These are phyloP conservation scores for Besnoitia besnoiti DNA, from an alignment of 169 alveolate species.

Conservation along the genomic window DNA sequence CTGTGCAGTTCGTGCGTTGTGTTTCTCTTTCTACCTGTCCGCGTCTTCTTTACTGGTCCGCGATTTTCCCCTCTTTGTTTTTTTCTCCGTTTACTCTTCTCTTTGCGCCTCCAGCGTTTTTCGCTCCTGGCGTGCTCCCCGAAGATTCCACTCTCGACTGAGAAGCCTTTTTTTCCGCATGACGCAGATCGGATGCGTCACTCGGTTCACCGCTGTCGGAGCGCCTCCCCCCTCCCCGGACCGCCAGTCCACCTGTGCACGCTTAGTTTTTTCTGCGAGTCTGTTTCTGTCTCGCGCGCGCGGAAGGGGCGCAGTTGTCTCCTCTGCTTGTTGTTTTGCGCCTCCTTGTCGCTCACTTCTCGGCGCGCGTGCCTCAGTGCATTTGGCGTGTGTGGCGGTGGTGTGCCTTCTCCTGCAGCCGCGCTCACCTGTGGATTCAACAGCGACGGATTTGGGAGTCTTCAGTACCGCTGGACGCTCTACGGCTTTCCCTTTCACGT, in stretches of 20 bases:
- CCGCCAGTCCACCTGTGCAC: background rate
- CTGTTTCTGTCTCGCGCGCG: background rate
- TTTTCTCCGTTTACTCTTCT: background rate
- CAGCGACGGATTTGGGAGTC: slow-evolving; percentile 61
- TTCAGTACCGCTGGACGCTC: slow-evolving; percentile 54
- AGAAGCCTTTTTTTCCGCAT: too few species aligned
- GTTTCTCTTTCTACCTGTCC: background rate
- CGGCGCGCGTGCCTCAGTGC: background rate
- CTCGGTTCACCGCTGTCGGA: too few species aligned
- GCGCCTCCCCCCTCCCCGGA: background rate
- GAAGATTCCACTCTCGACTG: too few species aligned
- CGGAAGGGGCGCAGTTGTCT: background rate
- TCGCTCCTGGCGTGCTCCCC: background rate
- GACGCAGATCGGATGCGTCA: too few species aligned
- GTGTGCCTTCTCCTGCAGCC: slow-evolving; percentile 50
- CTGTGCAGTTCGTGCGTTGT: background rate
- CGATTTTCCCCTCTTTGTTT: background rate
- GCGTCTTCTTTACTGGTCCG: background rate
- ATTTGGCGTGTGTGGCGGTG: background rate
- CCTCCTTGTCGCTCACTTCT: too few species aligned
- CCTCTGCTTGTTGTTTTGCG: background rate
- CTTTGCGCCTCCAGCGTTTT: background rate
- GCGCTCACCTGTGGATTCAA: slow-evolving; percentile 61
- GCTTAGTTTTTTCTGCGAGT: background rate
- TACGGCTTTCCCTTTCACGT: slow-evolving; percentile 56